Conservation (phyloP, 2,329 filamentous ascomycete genomes). For the Aspergillus sclerotialis region DNA sequence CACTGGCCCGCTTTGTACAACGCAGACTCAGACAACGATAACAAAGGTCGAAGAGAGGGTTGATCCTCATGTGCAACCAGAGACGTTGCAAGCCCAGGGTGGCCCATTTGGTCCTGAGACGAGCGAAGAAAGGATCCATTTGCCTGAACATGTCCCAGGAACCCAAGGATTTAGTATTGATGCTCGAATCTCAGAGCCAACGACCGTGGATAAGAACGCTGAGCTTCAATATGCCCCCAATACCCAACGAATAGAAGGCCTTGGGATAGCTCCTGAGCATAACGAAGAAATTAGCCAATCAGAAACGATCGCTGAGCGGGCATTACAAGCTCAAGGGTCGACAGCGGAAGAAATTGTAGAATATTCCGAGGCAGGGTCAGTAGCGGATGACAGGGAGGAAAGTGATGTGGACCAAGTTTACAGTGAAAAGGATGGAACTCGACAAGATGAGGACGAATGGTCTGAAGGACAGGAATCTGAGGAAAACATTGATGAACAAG, state of each 20-base stretch:
- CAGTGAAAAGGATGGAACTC: neutral
- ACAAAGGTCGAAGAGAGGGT: constrained; percentile 1
- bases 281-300: no score
- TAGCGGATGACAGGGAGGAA: neutral
- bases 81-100: neutral
- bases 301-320: no score
- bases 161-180: neutral
- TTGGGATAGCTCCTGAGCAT: neutral
- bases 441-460: neutral
- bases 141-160: neutral
- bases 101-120: neutral
- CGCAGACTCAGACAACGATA: constrained; percentile 1
- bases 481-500: constrained; percentile 19
- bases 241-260: neutral
- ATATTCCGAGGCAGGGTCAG: neutral
- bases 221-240: neutral
- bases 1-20: constrained; percentile 4
- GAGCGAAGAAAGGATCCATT: neutral
- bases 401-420: neutral
- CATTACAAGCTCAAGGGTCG: no score
- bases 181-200: neutral
- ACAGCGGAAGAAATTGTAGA: neutral
- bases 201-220: neutral
- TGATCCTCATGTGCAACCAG: neutral
- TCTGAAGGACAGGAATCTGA: constrained; percentile 13